Conservation (phyloP, 1,139 yeast genomes). For the Magnusiomyces ingens region DNA sequence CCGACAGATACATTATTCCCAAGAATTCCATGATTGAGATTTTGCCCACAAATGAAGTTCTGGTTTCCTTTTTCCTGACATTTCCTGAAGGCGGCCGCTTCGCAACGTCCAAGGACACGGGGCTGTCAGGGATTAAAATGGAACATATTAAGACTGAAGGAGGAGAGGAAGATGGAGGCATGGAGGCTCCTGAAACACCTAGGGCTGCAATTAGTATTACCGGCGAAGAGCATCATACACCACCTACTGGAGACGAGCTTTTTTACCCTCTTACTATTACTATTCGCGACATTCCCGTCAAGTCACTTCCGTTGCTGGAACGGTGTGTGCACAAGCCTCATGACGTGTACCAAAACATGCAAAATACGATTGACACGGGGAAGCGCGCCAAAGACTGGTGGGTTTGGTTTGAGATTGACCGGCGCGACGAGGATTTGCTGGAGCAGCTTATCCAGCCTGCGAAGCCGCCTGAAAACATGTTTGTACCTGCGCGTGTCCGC, state of each 20-base stretch:
- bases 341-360: constrained; percentile 56
- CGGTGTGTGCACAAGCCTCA: constrained; percentile 59
- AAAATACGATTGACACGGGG: constrained; percentile 52
- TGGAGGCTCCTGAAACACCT: constrained; percentile 19
- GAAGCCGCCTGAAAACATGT: constrained; percentile 27
- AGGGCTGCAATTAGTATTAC: constrained; percentile 18
- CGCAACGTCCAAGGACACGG: constrained; percentile 5
- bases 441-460: constrained; percentile 28
- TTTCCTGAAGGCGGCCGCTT: constrained; percentile 19
- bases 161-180: constrained; percentile 24
- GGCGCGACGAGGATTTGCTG: constrained; percentile 54
- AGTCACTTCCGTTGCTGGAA: constrained; percentile 60
- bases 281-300: constrained; percentile 54
- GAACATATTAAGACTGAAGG: constrained; percentile 18
- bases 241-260: constrained; percentile 35
- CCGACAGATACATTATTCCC: constrained; percentile 68
- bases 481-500: constrained; percentile 26
- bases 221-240: neutral
- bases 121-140: constrained; percentile 12
- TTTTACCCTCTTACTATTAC: constrained; percentile 58
- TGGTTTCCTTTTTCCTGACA: constrained; percentile 59
- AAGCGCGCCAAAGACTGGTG: constrained; percentile 53
- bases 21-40: constrained; percentile 70
- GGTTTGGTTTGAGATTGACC: constrained; percentile 83
- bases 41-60: constrained; percentile 43